Evolutionary conservation across 176 grass and related monocot species (phyloP).

Genomic region (Lolium multiflorum): DNA sequence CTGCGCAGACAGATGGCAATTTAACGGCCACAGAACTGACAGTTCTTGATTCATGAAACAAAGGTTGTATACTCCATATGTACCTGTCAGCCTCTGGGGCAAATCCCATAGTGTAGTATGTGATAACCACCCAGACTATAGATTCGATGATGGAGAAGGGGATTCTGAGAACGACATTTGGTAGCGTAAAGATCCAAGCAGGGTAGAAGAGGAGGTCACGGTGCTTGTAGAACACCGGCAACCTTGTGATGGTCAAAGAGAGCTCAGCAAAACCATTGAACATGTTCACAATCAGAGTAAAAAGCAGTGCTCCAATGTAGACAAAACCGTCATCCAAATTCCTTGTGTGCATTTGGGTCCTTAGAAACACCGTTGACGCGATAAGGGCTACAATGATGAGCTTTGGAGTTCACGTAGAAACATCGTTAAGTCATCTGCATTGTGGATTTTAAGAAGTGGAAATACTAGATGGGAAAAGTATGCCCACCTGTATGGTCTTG

Average conservation of each 20-base stretch:
- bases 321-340: slow-evolving; percentile 70
- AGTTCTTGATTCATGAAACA: not conserved
- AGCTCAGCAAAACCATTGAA: slow-evolving; percentile 99
- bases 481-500: slow-evolving; percentile 80
- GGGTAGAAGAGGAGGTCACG: slow-evolving; percentile 96
- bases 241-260: slow-evolving; percentile 76
- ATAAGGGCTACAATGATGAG: slow-evolving; percentile 79
- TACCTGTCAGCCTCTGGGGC: slow-evolving; percentile 93
- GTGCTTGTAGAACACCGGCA: slow-evolving; percentile 98
- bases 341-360: slow-evolving; percentile 74
- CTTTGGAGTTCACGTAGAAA: slow-evolving; percentile 44
- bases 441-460: not conserved
- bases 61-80: not conserved
- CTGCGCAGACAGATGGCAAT: slow-evolving; percentile 52
- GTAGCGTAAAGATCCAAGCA: slow-evolving; percentile 88
- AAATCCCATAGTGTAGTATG: slow-evolving; percentile 90
- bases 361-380: slow-evolving; percentile 73
- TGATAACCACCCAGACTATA: slow-evolving; percentile 77
- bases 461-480: not conserved
- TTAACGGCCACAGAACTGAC: slow-evolving; percentile 16
- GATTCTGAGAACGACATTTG: slow-evolving; percentile 76
- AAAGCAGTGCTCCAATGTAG: slow-evolving; percentile 87
- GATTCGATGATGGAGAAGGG: slow-evolving; percentile 90
- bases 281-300: slow-evolving; percentile 84
- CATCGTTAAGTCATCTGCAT: slow-evolving; percentile 2